A percentile compares a stretch with the other conserved stretches of the same genome.
Conservation (phyloP, 495 filamentous ascomycete genomes). For the Tuber umbilicatum region DNA sequence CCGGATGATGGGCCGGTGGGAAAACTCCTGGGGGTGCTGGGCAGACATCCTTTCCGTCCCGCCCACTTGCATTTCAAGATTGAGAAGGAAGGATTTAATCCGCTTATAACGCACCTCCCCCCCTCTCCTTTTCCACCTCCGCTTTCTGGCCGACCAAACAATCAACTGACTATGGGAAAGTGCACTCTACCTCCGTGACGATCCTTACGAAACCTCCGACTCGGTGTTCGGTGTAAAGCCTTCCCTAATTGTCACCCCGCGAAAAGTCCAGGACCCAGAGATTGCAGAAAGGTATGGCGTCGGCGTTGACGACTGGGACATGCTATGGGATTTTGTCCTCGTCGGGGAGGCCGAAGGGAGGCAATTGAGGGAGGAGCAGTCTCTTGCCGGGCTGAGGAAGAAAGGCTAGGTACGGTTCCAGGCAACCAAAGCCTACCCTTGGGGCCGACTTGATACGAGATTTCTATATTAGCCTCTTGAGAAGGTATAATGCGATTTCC, state of each 20-base stretch:
- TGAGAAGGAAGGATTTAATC: slow-evolving; percentile 74
- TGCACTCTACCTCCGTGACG: slow-evolving; percentile 73
- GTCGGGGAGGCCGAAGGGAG: slow-evolving; percentile 64
- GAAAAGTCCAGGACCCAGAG: slow-evolving; percentile 54
- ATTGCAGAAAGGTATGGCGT: slow-evolving; percentile 56
- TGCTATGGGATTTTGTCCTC: slow-evolving; percentile 69
- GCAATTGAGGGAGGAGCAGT: slow-evolving; percentile 62
- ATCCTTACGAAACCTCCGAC: slow-evolving; percentile 85
- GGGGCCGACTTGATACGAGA: not conserved
- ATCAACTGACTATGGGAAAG: slow-evolving; percentile 41
- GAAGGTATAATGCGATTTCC: not conserved
- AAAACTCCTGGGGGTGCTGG: slow-evolving; percentile 61
- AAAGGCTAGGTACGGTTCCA: slow-evolving; percentile 47
- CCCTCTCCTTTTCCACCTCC: slow-evolving; percentile 1
- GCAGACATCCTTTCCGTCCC: slow-evolving; percentile 73
- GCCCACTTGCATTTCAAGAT: slow-evolving; percentile 97
- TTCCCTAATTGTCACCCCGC: slow-evolving; percentile 67
- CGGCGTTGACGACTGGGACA: slow-evolving; percentile 50
- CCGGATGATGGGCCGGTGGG: slow-evolving; percentile 87
- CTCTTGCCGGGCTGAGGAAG: slow-evolving; percentile 62
- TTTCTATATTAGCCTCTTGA: not conserved
- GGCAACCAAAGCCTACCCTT: not conserved
- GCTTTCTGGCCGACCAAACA: slow-evolving; percentile 10
- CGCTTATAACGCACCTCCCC: slow-evolving; percentile 69
- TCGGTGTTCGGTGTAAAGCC: slow-evolving; percentile 91